These are phyloP conservation scores for Ophiostoma montium DNA, from an alignment of 2,329 filamentous ascomycete genomes.

Conservation along the genomic window DNA sequence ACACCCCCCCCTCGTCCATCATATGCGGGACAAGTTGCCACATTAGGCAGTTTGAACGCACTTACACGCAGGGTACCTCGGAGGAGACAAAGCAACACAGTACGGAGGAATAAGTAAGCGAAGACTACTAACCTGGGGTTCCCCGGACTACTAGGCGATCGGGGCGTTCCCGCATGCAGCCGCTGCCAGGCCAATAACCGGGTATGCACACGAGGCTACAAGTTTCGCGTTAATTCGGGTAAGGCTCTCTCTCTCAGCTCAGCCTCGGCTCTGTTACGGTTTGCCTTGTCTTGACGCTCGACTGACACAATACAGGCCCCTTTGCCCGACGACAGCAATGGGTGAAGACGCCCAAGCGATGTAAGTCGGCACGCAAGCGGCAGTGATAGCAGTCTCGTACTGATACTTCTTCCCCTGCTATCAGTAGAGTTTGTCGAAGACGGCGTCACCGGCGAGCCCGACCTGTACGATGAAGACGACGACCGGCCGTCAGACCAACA, in stretches of 20 bases:
- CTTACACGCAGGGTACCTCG: neutral
- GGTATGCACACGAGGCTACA: conserved; percentile 20
- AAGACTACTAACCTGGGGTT: neutral
- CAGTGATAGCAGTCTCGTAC: too few relatives aligned
- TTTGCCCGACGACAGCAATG: conserved; percentile 21
- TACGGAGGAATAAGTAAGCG: too few relatives aligned
- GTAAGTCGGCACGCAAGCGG: conserved; percentile 13
- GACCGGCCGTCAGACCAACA: neutral
- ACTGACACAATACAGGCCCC: conserved; percentile 12
- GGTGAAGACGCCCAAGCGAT: conserved; percentile 19
- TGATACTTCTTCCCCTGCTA: neutral
- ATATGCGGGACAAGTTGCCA: neutral
- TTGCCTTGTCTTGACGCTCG: neutral
- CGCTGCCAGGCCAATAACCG: conserved; percentile 18
- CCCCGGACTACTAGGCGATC: conserved; percentile 22
- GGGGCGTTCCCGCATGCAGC: conserved; percentile 20
- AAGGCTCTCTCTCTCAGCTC: neutral
- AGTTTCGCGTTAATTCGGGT: conserved; percentile 20
- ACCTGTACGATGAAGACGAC: conserved; percentile 5
- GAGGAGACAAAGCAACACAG: neutral
- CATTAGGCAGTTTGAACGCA: neutral
- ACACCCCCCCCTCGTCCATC: neutral
- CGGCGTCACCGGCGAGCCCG: conserved; percentile 4
- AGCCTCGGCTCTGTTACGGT: too few relatives aligned
- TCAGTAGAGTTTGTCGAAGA: conserved; percentile 11